phyloP scores from a whole-genome alignment of 164 flowering plant genomes.

The Annona cherimola region DNA sequence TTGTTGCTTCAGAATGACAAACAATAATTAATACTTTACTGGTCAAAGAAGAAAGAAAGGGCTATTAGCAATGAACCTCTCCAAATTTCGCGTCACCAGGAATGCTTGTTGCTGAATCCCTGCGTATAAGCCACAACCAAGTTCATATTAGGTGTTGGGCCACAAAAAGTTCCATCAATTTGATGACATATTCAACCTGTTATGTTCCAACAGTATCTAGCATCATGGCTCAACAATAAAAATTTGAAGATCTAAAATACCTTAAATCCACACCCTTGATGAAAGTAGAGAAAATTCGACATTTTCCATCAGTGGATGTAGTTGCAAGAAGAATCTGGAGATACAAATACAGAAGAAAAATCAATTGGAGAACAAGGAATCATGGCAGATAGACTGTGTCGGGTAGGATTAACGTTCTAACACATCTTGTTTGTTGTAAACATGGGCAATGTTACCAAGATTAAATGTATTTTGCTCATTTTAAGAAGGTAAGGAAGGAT shows the following conservation, averaged over 20 bases:
- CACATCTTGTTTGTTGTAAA: neutral
- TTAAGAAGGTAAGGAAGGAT: neutral
- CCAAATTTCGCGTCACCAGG: slow-evolving; percentile 84
- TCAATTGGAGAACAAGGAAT: neutral
- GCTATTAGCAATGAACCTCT: slow-evolving; percentile 50
- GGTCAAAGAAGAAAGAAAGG: neutral
- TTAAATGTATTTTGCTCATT: neutral
- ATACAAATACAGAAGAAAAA: neutral
- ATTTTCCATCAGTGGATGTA: slow-evolving; percentile 97
- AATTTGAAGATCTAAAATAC: slow-evolving; percentile 30
- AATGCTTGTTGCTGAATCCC: slow-evolving; percentile 53
- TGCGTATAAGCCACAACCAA: slow-evolving; percentile 27
- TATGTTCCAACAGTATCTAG: neutral
- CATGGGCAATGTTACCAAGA: neutral
- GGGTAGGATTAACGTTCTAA: neutral
- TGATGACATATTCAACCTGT: neutral
- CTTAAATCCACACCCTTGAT: slow-evolving; percentile 92
- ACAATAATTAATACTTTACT: neutral
- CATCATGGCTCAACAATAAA: neutral
- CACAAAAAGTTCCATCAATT: neutral
- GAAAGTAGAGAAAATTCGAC: slow-evolving; percentile 88
- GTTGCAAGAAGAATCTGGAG: slow-evolving; percentile 88
- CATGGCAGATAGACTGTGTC: neutral
- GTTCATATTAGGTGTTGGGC: neutral
- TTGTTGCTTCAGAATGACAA: neutral